Evolutionary conservation across 2,329 filamentous ascomycete species (phyloP), one percentile per base, ranked within the genome.

Genomic region (Fonsecaea pugnacius): DNA sequence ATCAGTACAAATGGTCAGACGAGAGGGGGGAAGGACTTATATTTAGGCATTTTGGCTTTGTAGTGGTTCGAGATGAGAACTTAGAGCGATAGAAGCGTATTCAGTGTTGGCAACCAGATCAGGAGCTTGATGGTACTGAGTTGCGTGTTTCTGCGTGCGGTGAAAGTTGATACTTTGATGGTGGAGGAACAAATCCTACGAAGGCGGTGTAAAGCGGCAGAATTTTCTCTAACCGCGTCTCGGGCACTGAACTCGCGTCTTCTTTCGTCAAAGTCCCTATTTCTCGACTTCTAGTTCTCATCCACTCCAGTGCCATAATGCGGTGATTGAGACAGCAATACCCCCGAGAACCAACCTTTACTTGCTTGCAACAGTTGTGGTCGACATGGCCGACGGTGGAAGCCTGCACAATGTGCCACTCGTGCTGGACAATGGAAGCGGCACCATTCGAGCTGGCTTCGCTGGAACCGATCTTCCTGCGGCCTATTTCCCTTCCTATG

Each of bases 371-470:
- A 27, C 52, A 27, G 46, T 40, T 40, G 16, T 52, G 18, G 38
- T 56, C 51, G 65, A 43, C 32, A 71, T 71, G 70, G 66, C 70
- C 40, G 69, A 70, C 53, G 68, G 64, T 21, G 69, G 69, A 27
- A 80, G 84, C 67, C 87, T 98, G 62, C 95, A 97, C 84, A 99
- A 99, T 84, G 93, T 92, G 71, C 93, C 95, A 65, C 96, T 99
- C 78, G 95, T 99, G 76, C 91, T 99, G 74, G 95, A 99, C 86
- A 99, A 99, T 81, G 95, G 95, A 74, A 97, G 93, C 71, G 95
- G 95, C 70, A 99, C 95, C 4, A 98, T 99, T 76, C 88, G 96
- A 76, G 95, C 95, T 60, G 95, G 95, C 24, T 99, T 98, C 76
- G 95, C 95, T 38, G 95, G 95, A 71, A 93, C 97, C 73, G 95